Conservation (phyloP, 495 filamentous ascomycete species). For the Trichoderma virens region DNA sequence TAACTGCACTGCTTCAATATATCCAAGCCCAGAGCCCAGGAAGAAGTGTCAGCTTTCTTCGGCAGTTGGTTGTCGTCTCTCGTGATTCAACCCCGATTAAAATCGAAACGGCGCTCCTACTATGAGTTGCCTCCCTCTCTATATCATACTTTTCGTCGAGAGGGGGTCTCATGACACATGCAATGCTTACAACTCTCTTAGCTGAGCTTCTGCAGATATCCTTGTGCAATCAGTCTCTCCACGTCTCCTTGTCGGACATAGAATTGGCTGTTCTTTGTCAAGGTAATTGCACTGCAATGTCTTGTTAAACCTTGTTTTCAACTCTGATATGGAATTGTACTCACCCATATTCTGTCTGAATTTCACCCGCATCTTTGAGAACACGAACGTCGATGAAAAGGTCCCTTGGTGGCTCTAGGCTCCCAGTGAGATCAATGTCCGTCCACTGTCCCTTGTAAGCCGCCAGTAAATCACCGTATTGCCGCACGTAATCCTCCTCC, state of each 20-base stretch:
- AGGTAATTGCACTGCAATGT: slow-evolving; percentile 68
- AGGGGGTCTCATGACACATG: not conserved
- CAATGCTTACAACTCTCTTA: slow-evolving; percentile 37
- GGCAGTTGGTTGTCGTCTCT: not conserved
- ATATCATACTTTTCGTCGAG: not conserved
- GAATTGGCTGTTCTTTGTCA: slow-evolving; percentile 97
- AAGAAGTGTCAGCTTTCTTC: not conserved
- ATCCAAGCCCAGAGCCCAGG: not conserved
- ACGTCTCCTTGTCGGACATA: slow-evolving; percentile 96
- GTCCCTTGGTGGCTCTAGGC: slow-evolving; percentile 87
- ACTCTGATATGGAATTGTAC: slow-evolving; percentile 21
- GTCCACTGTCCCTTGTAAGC: slow-evolving; percentile 99
- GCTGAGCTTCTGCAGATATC: slow-evolving; percentile 89
- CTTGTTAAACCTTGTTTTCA: not conserved
- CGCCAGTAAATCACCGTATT: slow-evolving; percentile 85
- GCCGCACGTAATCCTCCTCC: slow-evolving; percentile 91
- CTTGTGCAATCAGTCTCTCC: slow-evolving; percentile 87
- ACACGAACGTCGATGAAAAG: slow-evolving; percentile 97
- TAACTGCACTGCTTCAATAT: not conserved
- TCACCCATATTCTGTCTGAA: slow-evolving; percentile 98
- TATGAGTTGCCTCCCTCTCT: too few relatives aligned
- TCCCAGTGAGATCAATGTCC: slow-evolving; percentile 93
- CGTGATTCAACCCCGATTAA: not conserved
- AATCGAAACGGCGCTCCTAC: too few relatives aligned
- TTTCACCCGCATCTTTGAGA: slow-evolving; percentile 94